phyloP scores from a whole-genome alignment of 1,139 yeast species.

The Geotrichum klebahnii region DNA sequence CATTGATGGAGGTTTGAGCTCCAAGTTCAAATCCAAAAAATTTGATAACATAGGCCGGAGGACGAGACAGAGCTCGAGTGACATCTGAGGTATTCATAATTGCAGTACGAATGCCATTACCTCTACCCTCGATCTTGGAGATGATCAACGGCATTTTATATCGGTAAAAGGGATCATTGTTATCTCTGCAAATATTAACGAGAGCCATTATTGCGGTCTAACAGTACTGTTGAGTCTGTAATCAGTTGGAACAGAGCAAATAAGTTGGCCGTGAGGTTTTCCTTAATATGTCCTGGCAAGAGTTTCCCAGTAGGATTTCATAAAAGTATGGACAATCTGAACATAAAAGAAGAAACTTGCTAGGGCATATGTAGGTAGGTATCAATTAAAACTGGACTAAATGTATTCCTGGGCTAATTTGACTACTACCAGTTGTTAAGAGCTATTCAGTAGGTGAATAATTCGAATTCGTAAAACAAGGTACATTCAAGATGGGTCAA shows the following conservation, averaged over 20 bases:
- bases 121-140: conserved; percentile 97
- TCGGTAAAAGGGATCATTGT: conserved; percentile 97
- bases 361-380: not conserved
- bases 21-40: conserved; percentile 96
- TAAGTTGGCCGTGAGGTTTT: not conserved
- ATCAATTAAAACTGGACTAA: not conserved
- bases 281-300: not conserved
- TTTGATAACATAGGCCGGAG: conserved; percentile 85
- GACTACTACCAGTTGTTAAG: conserved; percentile 16
- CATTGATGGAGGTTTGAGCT: conserved; percentile 84
- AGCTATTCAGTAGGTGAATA: conserved; percentile 14
- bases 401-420: conserved; percentile 16
- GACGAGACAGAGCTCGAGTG: conserved; percentile 90
- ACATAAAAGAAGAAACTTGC: not conserved
- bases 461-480: conserved; percentile 8
- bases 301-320: conserved; percentile 3
- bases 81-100: conserved; percentile 87
- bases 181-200: conserved; percentile 93
- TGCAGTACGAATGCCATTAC: conserved; percentile 98
- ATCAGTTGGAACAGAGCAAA: conserved; percentile 1
- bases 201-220: conserved; percentile 55
- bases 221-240: not conserved
- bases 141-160: conserved; percentile 98
- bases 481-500: conserved; percentile 7
- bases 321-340: not conserved